phyloP scores from a whole-genome alignment of 805 yeast genomes.

The Suhomyces sp. region DNA sequence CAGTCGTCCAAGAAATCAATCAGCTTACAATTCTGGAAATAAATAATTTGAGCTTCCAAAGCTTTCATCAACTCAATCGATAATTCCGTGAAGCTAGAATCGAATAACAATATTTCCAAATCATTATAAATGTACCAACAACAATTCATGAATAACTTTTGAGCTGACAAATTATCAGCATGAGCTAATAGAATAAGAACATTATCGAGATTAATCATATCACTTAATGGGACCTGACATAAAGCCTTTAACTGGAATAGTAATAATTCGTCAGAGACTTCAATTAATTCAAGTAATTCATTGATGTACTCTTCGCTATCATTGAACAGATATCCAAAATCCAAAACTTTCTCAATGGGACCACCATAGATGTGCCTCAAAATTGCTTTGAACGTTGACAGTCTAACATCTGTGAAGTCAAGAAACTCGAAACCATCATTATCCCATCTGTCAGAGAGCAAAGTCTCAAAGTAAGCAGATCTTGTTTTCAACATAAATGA shows the following conservation, averaged over 20 bases:
- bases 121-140: conserved; percentile 68
- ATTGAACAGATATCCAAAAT: conserved; percentile 18
- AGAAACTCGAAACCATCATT: conserved; percentile 20
- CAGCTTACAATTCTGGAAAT: conserved; percentile 27
- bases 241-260: conserved; percentile 55
- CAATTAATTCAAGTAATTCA: conserved; percentile 54
- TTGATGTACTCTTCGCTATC: conserved; percentile 48
- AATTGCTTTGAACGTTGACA: conserved; percentile 45
- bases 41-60: conserved; percentile 26
- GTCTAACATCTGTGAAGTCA: conserved; percentile 43
- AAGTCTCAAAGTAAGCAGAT: conserved; percentile 60
- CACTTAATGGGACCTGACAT: conserved; percentile 59
- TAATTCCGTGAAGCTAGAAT: conserved; percentile 28
- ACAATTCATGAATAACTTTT: conserved; percentile 56
- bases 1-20: conserved; percentile 17
- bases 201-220: conserved; percentile 56
- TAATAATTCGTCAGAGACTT: conserved; percentile 60
- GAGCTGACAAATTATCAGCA: conserved; percentile 50
- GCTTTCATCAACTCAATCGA: conserved; percentile 22
- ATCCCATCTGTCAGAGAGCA: conserved; percentile 57
- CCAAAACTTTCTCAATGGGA: conserved; percentile 40
- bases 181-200: conserved; percentile 54
- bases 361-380: conserved; percentile 58
- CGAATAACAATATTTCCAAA: conserved; percentile 58
- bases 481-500: conserved; percentile 53